A percentile compares a stretch with the other conserved stretches of the same genome.
Evolutionary conservation across 23 red algal genomes (phyloP).

Genomic region (Gracilariopsis chorda): DNA sequence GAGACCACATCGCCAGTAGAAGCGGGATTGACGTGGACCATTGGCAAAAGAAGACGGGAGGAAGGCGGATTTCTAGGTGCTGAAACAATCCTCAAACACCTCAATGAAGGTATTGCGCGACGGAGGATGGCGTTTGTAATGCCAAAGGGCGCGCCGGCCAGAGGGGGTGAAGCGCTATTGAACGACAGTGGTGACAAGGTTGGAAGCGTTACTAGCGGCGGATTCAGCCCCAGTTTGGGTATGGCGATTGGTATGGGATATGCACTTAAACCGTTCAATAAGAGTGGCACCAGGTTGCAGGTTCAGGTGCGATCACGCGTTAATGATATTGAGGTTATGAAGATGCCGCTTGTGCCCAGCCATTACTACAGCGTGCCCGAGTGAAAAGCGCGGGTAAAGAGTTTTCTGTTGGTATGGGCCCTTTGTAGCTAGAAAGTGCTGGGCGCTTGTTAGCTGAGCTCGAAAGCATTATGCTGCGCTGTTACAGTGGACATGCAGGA

Average conservation of each 20-base stretch:
- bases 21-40: constrained; percentile 87
- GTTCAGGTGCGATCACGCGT: constrained; percentile 72
- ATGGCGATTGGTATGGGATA: constrained; percentile 97
- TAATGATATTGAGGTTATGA: constrained; percentile 65
- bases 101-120: constrained; percentile 62
- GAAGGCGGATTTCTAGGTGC: constrained; percentile 91
- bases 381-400: constrained; percentile 9
- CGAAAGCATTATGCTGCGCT: too few relatives aligned
- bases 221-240: constrained; percentile 71
- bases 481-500: too few relatives aligned
- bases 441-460: too few relatives aligned
- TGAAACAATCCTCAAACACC: constrained; percentile 77
- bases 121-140: constrained; percentile 82
- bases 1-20: constrained; percentile 93
- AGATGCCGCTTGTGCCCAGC: constrained; percentile 87
- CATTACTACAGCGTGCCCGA: constrained; percentile 77
- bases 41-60: constrained; percentile 84
- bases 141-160: constrained; percentile 85
- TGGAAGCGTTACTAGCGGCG: constrained; percentile 85
- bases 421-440: too few relatives aligned
- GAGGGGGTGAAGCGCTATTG: constrained; percentile 71
- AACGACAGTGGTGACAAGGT: constrained; percentile 61
- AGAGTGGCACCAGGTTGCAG: constrained; percentile 69
- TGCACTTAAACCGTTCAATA: constrained; percentile 79
- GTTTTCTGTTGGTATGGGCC: too few relatives aligned